Percentiles rank a stretch among this genome's conserved stretches.
These are phyloP conservation scores for Cladosporium sp. DNA, from an alignment of 2,329 filamentous ascomycete genomes.

Conservation along the genomic window DNA sequence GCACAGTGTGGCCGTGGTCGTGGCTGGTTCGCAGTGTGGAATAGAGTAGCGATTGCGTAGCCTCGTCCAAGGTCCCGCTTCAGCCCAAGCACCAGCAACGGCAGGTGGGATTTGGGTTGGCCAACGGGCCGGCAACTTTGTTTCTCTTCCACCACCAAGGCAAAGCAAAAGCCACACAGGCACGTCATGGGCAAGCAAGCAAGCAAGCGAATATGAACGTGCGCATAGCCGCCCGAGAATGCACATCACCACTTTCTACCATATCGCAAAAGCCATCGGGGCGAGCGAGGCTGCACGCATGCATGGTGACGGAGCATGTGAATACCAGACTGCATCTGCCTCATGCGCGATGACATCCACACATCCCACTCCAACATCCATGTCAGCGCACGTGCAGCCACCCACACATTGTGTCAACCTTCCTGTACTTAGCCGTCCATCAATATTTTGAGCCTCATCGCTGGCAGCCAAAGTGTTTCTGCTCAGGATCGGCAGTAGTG, in stretches of 20 bases:
- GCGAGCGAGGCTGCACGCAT: background rate
- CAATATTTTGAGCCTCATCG: background rate
- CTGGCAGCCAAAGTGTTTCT: background rate
- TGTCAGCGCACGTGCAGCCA: background rate
- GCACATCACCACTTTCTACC: background rate
- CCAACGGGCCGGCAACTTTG: background rate
- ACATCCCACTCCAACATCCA: background rate
- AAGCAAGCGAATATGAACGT: too few species aligned
- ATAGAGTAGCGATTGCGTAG: background rate
- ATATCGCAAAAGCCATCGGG: background rate
- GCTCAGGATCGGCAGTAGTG: too few species aligned
- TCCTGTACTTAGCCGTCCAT: background rate
- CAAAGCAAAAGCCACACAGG: background rate
- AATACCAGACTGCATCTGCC: background rate
- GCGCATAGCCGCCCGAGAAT: background rate
- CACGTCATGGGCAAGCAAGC: background rate
- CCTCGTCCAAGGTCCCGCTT: background rate
- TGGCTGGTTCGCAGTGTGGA: background rate
- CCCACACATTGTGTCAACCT: background rate
- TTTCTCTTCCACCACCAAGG: too few species aligned
- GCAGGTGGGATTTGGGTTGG: background rate
- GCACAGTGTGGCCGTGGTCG: background rate
- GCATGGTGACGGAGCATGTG: background rate
- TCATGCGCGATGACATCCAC: background rate
- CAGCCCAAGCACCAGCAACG: background rate